Evolutionary conservation across 768 basidiomycete species (phyloP), one percentile per base, ranked within the genome.

Genomic region (Russula lepida): DNA sequence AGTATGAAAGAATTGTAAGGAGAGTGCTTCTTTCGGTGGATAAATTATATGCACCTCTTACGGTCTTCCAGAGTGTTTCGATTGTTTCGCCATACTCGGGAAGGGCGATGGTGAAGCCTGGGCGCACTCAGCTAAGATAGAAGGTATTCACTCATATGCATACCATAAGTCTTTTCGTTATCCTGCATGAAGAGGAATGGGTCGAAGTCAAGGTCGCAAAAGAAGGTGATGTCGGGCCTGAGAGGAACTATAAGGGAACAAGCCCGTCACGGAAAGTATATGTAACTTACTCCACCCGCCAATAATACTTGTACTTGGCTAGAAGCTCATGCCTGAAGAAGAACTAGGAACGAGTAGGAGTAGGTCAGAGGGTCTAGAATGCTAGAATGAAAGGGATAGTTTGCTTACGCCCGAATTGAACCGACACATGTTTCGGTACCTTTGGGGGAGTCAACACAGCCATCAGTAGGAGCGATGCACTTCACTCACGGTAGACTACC

Each of bases 341-440:
- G 74, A 78, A 80, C 76, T 81, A 55, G 15, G 54, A 30, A 21
- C 43, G 8, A 35, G 13, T 6, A 25, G 21, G 8, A 35, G 13
- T 6, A 25, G 21, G 47, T 33, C 23, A 33, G 41, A 28, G 6
- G 3, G 19, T 43, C 6, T 25, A 28, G 21, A 37, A 15, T 17
- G 15, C 6, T 25, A 28, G 21, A 37, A 15, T 17, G 15, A 8
- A 23, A 55, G 17, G n/a, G 43, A 19, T 39, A 17, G 21, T 33
- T 17, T 6, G 75, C 84, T 65, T 72, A 92, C 90, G 33, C 91
- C 92, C 50, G 90, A 93, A 74, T 95, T 92, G 74, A 86, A 98
- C 12, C 95, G 84, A 73, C 95, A 97, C 95, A 97, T 95, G 67
- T 95, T 93, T 43, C 94, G 84, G 69, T 97, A 95, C 21, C 83